Percentiles rank a stretch among this genome's conserved stretches.
Evolutionary conservation across 2,329 filamentous ascomycete species (phyloP).

Genomic region (Ceratocystis albifundus): DNA sequence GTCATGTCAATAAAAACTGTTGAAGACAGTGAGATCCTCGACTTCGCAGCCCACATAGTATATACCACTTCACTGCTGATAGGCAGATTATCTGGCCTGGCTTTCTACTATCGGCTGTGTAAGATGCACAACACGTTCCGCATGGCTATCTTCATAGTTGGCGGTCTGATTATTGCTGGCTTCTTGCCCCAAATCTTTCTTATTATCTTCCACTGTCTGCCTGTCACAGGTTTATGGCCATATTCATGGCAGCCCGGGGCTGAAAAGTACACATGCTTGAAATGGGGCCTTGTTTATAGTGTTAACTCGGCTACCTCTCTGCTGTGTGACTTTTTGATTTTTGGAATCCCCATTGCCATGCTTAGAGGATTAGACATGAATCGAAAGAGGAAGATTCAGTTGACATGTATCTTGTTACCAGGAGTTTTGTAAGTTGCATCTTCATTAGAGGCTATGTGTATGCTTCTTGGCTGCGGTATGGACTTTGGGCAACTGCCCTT

Average conservation of each 20-base stretch:
- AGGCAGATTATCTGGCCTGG: conserved; percentile 41
- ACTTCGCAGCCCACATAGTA: conserved; percentile 41
- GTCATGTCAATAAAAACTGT: conserved; percentile 35
- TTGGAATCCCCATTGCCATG: conserved; percentile 40
- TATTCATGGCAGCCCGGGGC: conserved; percentile 37
- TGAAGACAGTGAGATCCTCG: conserved; percentile 36
- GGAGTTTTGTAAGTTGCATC: conserved; percentile 35
- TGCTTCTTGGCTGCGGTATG: too few relatives aligned
- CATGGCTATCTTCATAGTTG: conserved; percentile 31
- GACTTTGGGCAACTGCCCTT: background rate
- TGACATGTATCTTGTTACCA: conserved; percentile 39
- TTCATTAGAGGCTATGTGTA: background rate
- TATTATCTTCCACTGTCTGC: conserved; percentile 41
- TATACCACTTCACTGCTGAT: conserved; percentile 41
- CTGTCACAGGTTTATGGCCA: conserved; percentile 42
- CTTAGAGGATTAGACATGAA: conserved; percentile 37
- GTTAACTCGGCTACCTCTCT: conserved; percentile 41
- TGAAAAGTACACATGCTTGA: conserved; percentile 35
- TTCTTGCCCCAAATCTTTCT: conserved; percentile 40
- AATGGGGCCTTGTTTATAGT: conserved; percentile 42
- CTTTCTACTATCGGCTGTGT: conserved; percentile 40
- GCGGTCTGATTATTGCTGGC: conserved; percentile 32
- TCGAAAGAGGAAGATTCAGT: conserved; percentile 36
- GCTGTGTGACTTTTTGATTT: conserved; percentile 40
- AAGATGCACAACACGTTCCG: conserved; percentile 31